Base-by-base conservation (phyloP, 176 grass and related monocot genomes). In the Leersia perrieri region DNA sequence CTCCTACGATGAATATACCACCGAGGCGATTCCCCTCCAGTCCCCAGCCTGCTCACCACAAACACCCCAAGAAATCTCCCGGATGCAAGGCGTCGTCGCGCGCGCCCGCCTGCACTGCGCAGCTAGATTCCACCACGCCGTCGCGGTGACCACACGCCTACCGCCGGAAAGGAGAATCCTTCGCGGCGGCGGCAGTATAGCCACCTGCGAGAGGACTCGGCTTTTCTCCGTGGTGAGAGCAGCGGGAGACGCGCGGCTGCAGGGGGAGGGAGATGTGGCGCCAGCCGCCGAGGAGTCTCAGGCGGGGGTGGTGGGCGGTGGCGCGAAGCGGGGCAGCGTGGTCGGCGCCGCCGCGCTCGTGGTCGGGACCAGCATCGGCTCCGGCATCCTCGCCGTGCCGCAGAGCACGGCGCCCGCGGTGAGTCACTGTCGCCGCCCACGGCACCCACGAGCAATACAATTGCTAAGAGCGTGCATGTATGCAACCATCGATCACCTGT, bases 351-450 rank as follows among this genome's bases (percentile, higher is more conserved):
- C 85, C 0, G 92, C 91, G 49, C 86, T 93, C n/a, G 93, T 93
- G 34, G 69, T 97, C 22, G 94, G 94, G 28, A 97, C 94, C 31
- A 97, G 88, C 80, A 97, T 97, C 51, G 94, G 94, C 36, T 97
- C 94, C n/a, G 91, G 94, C 74, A 97, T 97, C 83, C 94, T 97
- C 73, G 94, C 94, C 61, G 87, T 97, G 75, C 91, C 94, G 22
- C 80, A 87, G 75, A 70, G 83, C 35, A 93, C 91, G 30, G 92
- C 88, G 61, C 88, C 86, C 15, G 88, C 94, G n/a, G 94, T 93
- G 77, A 91, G 82, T 72, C 8, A 1, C 11, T 12, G 49, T 20
- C 15, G 41, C 45, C 15, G 41, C 45, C 45, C 16, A 49, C 45
- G 16, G 5, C 45, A 1, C 45, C 15, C 45, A 1, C 45, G 45